Evolutionary conservation across 768 basidiomycete species (phyloP).

Genomic region (Collybia sordida): DNA sequence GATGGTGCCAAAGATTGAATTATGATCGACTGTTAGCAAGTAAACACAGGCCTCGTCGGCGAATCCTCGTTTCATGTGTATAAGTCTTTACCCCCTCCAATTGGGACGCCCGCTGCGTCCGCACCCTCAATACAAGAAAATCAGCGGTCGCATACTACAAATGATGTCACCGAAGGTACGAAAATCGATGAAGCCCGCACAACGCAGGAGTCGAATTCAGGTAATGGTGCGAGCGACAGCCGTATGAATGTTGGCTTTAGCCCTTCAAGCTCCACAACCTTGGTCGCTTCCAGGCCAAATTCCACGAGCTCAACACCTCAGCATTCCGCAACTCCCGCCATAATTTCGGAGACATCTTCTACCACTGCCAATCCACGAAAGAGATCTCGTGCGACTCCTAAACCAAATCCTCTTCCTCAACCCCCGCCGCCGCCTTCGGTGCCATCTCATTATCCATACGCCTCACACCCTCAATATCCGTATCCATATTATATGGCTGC

Average conservation of each 20-base stretch:
- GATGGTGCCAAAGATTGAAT: neutral
- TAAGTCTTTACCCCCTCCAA: neutral
- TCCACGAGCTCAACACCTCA: slow-evolving; percentile 4
- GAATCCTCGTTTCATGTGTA: slow-evolving; percentile 11
- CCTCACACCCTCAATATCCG: slow-evolving; percentile 18
- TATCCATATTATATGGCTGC: slow-evolving; percentile 36
- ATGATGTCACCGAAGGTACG: no score
- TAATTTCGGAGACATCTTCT: neutral
- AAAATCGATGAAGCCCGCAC: no score
- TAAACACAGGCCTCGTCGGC: slow-evolving; percentile 9
- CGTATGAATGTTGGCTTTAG: neutral
- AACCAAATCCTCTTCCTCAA: neutral
- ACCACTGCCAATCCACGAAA: neutral
- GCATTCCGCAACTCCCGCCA: neutral
- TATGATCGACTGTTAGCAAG: slow-evolving; percentile 1
- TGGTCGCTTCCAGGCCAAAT: neutral
- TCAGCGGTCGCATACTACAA: neutral
- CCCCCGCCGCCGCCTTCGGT: slow-evolving; percentile 3
- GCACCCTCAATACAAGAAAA: slow-evolving; percentile 10
- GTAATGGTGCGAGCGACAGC: neutral
- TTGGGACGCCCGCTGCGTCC: neutral
- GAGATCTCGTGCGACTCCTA: slow-evolving; percentile 1
- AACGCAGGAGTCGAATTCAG: no score
- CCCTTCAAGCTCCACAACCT: neutral
- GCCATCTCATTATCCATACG: slow-evolving; percentile 6